Evolutionary conservation across 2,329 filamentous ascomycete genomes (phyloP).

Genomic region (Pseudocercospora cruenta): DNA sequence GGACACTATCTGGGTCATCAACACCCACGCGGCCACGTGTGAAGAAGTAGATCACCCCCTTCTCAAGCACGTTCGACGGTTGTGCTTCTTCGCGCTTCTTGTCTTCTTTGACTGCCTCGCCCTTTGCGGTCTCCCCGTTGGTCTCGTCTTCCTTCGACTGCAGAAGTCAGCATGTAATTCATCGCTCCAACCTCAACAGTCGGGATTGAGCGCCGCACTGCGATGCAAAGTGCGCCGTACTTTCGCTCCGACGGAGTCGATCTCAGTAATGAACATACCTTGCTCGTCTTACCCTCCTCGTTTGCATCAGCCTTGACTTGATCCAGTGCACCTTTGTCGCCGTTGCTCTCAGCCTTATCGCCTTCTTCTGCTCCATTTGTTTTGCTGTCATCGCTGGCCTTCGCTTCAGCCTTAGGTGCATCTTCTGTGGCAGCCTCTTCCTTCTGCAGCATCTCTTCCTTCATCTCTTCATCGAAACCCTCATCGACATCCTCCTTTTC

Average conservation of each 20-base stretch:
- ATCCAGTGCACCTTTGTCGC: conserved; percentile 33
- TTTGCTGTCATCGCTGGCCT: background rate
- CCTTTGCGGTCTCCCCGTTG: conserved; percentile 25
- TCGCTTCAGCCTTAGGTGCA: conserved; percentile 27
- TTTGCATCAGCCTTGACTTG: conserved; percentile 37
- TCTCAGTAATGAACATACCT: too few species aligned
- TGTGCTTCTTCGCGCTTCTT: conserved; percentile 55
- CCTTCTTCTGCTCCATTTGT: background rate
- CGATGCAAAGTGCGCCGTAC: too few species aligned
- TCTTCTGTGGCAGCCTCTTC: conserved; percentile 35
- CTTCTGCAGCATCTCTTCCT: conserved; percentile 24
- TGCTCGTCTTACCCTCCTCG: conserved; percentile 34
- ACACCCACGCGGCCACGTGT: conserved; percentile 75
- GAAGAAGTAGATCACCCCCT: conserved; percentile 91
- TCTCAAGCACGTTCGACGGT: conserved; percentile 73
- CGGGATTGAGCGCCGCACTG: too few species aligned
- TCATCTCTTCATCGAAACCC: conserved; percentile 36
- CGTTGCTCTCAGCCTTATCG: conserved; percentile 14
- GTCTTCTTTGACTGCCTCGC: conserved; percentile 53
- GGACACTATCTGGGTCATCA: conserved; percentile 68
- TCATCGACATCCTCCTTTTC: conserved; percentile 21
- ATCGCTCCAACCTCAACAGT: background rate
- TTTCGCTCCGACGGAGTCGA: too few species aligned
- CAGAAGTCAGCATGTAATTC: background rate
- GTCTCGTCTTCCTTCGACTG: conserved; percentile 10